Percentiles rank a stretch among this genome's conserved stretches.
Evolutionary conservation across 2,329 filamentous ascomycete species (phyloP).

Genomic region (Verticillium albo-atrum): DNA sequence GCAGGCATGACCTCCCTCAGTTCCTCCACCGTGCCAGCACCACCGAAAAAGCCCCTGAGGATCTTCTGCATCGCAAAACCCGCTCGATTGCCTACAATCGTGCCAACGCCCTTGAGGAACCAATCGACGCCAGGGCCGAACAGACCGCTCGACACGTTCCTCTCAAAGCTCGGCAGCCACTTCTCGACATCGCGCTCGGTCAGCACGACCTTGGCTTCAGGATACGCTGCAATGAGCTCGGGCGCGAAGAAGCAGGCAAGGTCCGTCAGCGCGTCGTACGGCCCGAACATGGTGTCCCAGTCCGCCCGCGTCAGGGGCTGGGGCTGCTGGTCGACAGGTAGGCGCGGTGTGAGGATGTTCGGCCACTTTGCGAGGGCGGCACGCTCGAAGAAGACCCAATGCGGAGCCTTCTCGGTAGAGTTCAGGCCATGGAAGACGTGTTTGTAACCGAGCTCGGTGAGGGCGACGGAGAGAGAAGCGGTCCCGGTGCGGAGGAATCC

Average conservation of each 20-base stretch:
- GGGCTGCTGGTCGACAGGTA: background rate
- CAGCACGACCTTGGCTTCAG: constrained; percentile 27
- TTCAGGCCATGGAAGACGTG: constrained; percentile 10
- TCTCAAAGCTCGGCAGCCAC: constrained; percentile 25
- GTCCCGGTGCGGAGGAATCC: constrained; percentile 11
- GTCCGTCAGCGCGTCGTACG: constrained; percentile 24
- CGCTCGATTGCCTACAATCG: constrained; percentile 25
- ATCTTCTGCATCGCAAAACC: constrained; percentile 17
- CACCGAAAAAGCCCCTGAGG: constrained; percentile 14
- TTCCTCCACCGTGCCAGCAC: background rate
- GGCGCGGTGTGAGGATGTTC: too few relatives aligned
- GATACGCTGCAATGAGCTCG: constrained; percentile 23
- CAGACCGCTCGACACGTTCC: constrained; percentile 20
- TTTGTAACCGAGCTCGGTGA: constrained; percentile 7
- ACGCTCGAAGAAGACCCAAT: constrained; percentile 4
- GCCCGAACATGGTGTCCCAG: constrained; percentile 26
- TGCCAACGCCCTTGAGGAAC: constrained; percentile 17
- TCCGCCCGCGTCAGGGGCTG: constrained; percentile 15
- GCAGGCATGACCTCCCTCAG: background rate
- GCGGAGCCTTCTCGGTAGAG: background rate
- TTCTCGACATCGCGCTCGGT: constrained; percentile 23
- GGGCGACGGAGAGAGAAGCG: constrained; percentile 6
- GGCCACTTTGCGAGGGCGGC: constrained; percentile 1
- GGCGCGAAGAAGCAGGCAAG: constrained; percentile 20
- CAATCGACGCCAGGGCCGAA: constrained; percentile 14